Base-by-base conservation (phyloP, 1,139 yeast genomes). In the Sugiyamaella neomexicana region DNA sequence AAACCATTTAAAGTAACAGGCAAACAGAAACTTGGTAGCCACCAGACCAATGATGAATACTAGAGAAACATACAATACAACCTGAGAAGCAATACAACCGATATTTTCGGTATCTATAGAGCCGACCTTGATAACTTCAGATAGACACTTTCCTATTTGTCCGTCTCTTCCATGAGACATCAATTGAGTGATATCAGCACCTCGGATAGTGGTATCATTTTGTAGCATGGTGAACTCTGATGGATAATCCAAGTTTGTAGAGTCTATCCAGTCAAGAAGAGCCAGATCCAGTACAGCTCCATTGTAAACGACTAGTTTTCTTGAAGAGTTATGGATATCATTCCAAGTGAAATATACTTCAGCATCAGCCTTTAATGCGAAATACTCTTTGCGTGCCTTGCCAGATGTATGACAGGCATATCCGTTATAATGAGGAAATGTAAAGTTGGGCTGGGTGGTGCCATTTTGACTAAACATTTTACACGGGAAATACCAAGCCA, bases 401-500 rank as follows among this genome's bases (percentile, higher is more conserved):
- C 77, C 64, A 13, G 89, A 79, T 0, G 97, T 88, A 72, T 93
- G 98, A 71, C 99, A 93, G 8, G 90, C 95, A 83, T 89, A 90
- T 15, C 97, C 97, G 65, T 81, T 82, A 32, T 77, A 79, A 25
- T 75, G 68, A 27, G 65, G 64, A 27, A 39, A 46, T 1, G 90
- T 78, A 61, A 78, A 79, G 66, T 88, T 84, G 29, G 88, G 86
- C 34, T 72, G 57, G 1, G 86, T 70, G 1, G 91, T 77, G 4
- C 96, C 96, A 69, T 88, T 87, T 63, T 81, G 85, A 47, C 76
- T 72, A 57, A 84, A 76, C 47, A 86, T 61, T 63, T 83, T 83
- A 74, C 99, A 93, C 2, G 99, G 98, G 86, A 90, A 89, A 72
- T 93, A 93, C 96, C 97, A 91, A 8, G 96, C 98, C 61, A 93